Evolutionary conservation across 257 asterid species (phyloP).

Genomic region (Solanum sitiens): DNA sequence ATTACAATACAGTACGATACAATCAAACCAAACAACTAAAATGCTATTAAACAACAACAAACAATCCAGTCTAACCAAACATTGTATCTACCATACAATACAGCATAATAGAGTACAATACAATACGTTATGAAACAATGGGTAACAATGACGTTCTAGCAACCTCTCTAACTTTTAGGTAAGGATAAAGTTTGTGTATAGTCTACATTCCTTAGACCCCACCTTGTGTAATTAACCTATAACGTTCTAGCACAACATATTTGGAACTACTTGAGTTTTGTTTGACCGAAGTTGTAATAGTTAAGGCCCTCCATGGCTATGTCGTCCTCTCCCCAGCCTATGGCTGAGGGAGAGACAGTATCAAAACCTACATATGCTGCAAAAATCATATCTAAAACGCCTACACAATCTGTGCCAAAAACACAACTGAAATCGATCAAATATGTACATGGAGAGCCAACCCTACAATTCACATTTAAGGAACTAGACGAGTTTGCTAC

Average conservation of each 20-base stretch:
- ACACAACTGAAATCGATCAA: not conserved
- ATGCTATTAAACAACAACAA: too few relatives aligned
- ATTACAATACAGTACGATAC: too few relatives aligned
- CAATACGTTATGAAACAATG: too few relatives aligned
- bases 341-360: not conserved
- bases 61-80: too few relatives aligned
- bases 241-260: too few relatives aligned
- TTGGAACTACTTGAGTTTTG: too few relatives aligned
- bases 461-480: not conserved
- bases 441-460: not conserved
- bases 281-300: too few relatives aligned
- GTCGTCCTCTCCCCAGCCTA: not conserved
- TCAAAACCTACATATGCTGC: not conserved
- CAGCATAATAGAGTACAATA: too few relatives aligned
- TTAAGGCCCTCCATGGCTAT: not conserved
- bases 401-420: not conserved
- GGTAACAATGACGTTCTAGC: too few relatives aligned
- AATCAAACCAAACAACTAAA: too few relatives aligned
- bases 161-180: not conserved
- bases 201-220: fast-evolving
- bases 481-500: not conserved
- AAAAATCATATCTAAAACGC: not conserved
- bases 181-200: not conserved
- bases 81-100: too few relatives aligned
- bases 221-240: too few relatives aligned